These are phyloP conservation scores for Sarcodon aspratus DNA, from an alignment of 768 basidiomycete genomes.

Conservation along the genomic window DNA sequence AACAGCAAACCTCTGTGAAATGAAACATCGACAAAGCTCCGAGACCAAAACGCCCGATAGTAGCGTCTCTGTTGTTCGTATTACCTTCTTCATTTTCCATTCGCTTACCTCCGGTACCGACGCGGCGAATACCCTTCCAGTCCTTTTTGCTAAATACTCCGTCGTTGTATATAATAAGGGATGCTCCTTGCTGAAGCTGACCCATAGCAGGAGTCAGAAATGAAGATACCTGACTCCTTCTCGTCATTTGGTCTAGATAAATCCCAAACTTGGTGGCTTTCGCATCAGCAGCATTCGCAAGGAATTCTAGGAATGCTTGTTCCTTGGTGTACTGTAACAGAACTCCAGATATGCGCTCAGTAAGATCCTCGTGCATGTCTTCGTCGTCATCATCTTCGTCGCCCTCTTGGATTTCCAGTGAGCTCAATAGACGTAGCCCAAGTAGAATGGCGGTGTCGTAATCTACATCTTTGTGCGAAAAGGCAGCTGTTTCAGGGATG, in stretches of 20 bases:
- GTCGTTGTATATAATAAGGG: constrained; percentile 35
- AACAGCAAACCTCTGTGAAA: constrained; percentile 30
- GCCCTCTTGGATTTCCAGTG: constrained; percentile 6
- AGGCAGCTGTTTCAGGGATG: not conserved
- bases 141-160: constrained; percentile 28
- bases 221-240: not conserved
- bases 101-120: constrained; percentile 34
- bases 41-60: constrained; percentile 40
- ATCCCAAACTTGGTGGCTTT: constrained; percentile 30
- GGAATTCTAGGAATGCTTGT: constrained; percentile 36
- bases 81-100: constrained; percentile 2
- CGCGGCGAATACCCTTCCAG: constrained; percentile 32
- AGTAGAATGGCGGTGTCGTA: constrained; percentile 7
- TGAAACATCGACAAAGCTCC: constrained; percentile 44
- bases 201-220: constrained; percentile 25
- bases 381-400: constrained; percentile 16
- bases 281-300: constrained; percentile 45
- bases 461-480: constrained; percentile 4
- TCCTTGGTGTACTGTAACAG: constrained; percentile 29
- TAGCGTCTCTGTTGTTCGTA: constrained; percentile 10
- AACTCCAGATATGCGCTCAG: constrained; percentile 29
- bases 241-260: constrained; percentile 23
- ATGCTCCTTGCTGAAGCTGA: constrained; percentile 21
- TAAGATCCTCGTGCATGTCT: constrained; percentile 32
- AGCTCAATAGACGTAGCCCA: constrained; percentile 8